phyloP scores from a whole-genome alignment of 805 yeast species.

The Candida incommunis region DNA sequence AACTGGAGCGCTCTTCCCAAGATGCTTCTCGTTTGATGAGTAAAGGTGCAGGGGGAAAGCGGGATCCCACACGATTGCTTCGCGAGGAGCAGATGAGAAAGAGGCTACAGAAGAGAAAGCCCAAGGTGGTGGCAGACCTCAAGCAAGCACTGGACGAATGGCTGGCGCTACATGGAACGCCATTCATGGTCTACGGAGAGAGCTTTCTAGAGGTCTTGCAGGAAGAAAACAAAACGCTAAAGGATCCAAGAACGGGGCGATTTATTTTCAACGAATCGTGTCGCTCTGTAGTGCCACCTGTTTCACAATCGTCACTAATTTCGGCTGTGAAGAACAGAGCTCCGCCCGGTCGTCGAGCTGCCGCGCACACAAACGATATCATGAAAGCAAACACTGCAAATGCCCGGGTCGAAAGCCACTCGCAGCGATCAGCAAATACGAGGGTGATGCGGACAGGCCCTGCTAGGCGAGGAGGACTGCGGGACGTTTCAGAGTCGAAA shows the following conservation, averaged over 20 bases:
- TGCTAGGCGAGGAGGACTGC: not conserved
- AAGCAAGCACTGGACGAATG: conserved; percentile 33
- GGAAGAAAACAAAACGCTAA: conserved; percentile 11
- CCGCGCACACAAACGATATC: not conserved
- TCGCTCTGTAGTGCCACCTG: conserved; percentile 28
- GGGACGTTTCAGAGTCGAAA: not conserved
- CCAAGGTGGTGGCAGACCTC: conserved; percentile 42
- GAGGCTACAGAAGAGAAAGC: conserved; percentile 51
- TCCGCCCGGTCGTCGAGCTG: not conserved
- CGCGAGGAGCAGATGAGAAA: conserved; percentile 64
- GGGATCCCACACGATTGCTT: not conserved
- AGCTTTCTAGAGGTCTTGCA: conserved; percentile 29
- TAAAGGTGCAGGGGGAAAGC: not conserved
- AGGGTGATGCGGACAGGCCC: not conserved
- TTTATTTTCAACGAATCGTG: conserved; percentile 11
- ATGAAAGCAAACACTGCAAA: not conserved
- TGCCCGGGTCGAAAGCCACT: not conserved
- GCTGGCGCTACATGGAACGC: conserved; percentile 23
- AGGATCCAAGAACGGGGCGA: not conserved
- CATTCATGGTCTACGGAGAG: conserved; percentile 31
- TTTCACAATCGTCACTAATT: conserved; percentile 3
- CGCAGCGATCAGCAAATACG: not conserved
- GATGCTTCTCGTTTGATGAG: not conserved
- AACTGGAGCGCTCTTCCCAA: not conserved
- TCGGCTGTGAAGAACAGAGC: conserved; percentile 1